Percentiles rank a stretch among this genome's conserved stretches.
These are phyloP conservation scores for Skeletonema marinoi DNA, from an alignment of 108 stramenopile genomes.

Conservation along the genomic window DNA sequence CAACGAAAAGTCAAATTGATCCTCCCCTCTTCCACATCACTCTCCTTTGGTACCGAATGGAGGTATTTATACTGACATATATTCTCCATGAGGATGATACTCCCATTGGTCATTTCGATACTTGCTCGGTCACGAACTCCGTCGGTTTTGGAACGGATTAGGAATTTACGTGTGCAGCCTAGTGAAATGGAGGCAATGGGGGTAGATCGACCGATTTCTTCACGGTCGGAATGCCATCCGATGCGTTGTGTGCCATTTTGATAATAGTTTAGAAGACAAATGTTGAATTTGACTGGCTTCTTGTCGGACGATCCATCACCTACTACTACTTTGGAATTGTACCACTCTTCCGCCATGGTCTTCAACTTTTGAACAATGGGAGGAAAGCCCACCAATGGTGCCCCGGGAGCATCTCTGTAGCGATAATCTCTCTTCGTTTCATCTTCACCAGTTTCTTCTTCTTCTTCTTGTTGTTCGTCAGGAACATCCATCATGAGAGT, in stretches of 20 bases:
- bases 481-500: conserved; percentile 55
- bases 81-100: conserved; percentile 69
- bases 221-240: conserved; percentile 80
- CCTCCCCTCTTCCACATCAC: conserved; percentile 49
- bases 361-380: conserved; percentile 30
- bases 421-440: conserved; percentile 17
- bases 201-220: conserved; percentile 67
- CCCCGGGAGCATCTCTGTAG: conserved; percentile 66
- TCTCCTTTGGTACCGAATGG: conserved; percentile 61
- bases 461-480: conserved; percentile 8
- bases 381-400: conserved; percentile 26
- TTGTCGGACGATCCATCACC: neutral
- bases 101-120: conserved; percentile 52
- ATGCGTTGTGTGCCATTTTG: conserved; percentile 64
- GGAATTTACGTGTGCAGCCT: conserved; percentile 59
- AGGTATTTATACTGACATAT: conserved; percentile 60
- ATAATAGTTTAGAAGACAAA: conserved; percentile 77
- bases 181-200: conserved; percentile 71
- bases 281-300: conserved; percentile 59
- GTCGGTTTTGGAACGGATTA: conserved; percentile 57
- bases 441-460: neutral
- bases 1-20: conserved; percentile 80
- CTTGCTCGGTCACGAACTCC: conserved; percentile 52
- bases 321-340: conserved; percentile 31
- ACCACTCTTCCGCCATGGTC: conserved; percentile 61